Evolutionary conservation across 2,329 filamentous ascomycete genomes (phyloP).

Genomic region (Iodosphaeria phyllophila): DNA sequence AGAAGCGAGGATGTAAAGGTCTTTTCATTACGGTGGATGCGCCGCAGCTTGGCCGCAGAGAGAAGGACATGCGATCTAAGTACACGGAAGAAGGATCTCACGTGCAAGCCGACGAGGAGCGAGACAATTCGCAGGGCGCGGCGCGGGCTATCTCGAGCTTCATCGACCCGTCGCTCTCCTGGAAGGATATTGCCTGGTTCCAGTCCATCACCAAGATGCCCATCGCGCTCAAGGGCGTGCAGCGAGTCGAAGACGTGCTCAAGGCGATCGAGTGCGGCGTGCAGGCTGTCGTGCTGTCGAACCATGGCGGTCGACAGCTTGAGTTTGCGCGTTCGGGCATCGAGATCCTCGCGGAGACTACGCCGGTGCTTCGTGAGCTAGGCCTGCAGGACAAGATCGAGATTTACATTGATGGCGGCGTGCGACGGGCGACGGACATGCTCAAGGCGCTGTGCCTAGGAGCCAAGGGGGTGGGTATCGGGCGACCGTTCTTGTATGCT

Average conservation of each 20-base stretch:
- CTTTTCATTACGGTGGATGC: constrained; percentile 98
- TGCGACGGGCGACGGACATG: constrained; percentile 81
- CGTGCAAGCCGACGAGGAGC: constrained; percentile 58
- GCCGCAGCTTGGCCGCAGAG: constrained; percentile 79
- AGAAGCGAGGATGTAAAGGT: constrained; percentile 78
- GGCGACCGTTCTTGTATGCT: constrained; percentile 84
- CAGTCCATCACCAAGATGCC: constrained; percentile 79
- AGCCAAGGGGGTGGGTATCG: constrained; percentile 83
- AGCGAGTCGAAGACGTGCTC: constrained; percentile 88
- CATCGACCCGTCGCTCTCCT: constrained; percentile 85
- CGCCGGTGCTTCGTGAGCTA: constrained; percentile 62
- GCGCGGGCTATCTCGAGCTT: constrained; percentile 90
- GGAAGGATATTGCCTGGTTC: constrained; percentile 94
- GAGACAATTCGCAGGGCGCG: constrained; percentile 80
- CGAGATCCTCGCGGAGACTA: constrained; percentile 82
- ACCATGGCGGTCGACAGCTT: constrained; percentile 88
- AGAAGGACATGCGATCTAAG: constrained; percentile 96
- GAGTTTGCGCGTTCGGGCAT: constrained; percentile 81
- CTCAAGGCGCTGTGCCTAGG: constrained; percentile 89
- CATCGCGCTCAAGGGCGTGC: constrained; percentile 89
- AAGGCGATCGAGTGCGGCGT: constrained; percentile 67
- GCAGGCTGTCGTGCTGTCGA: constrained; percentile 82
- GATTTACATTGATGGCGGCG: constrained; percentile 78
- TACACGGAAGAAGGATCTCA: constrained; percentile 69
- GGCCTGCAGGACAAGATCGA: constrained; percentile 64